A percentile compares a stretch with the other conserved stretches of the same genome.
These are phyloP conservation scores for Diaporthe sp. DNA, from an alignment of 2,329 filamentous ascomycete species.

Conservation along the genomic window DNA sequence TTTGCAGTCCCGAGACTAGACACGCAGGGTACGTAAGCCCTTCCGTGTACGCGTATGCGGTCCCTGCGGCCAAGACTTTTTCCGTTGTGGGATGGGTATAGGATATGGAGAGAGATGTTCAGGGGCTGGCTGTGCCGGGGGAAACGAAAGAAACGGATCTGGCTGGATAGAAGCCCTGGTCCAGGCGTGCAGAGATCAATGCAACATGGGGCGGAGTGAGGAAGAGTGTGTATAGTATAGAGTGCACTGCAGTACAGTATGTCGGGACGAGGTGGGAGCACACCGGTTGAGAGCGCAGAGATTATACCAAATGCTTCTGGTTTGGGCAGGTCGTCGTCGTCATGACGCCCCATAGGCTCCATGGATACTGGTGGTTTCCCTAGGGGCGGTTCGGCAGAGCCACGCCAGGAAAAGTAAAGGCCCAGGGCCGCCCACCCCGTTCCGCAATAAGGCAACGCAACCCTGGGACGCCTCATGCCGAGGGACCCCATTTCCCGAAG, in stretches of 20 bases:
- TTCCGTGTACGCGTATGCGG: constrained; percentile 29
- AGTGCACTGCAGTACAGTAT: not conserved
- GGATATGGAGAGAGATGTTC: constrained; percentile 14
- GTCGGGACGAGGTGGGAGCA: constrained; percentile 11
- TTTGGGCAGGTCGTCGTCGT: constrained; percentile 32
- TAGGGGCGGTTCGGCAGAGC: not conserved
- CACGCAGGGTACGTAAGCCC: constrained; percentile 40
- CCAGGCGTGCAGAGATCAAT: constrained; percentile 20
- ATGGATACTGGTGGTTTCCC: not conserved
- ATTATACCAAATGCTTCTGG: not conserved
- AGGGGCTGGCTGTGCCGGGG: constrained; percentile 3
- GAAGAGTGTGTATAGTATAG: not conserved
- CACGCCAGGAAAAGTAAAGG: not conserved
- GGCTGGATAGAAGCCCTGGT: constrained; percentile 20
- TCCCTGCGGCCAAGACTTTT: constrained; percentile 23
- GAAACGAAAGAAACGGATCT: constrained; percentile 1
- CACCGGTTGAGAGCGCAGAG: constrained; percentile 1
- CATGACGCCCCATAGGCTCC: constrained; percentile 13
- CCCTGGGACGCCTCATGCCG: constrained; percentile 1
- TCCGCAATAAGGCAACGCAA: not conserved
- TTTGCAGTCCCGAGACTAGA: constrained; percentile 37
- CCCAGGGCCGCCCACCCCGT: not conserved
- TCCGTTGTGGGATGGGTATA: not conserved
- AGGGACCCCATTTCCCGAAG: constrained; percentile 31
- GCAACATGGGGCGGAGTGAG: constrained; percentile 3